These are phyloP conservation scores for Calonectria pseudoreteaudii DNA, from an alignment of 2,329 filamentous ascomycete species.

Conservation along the genomic window DNA sequence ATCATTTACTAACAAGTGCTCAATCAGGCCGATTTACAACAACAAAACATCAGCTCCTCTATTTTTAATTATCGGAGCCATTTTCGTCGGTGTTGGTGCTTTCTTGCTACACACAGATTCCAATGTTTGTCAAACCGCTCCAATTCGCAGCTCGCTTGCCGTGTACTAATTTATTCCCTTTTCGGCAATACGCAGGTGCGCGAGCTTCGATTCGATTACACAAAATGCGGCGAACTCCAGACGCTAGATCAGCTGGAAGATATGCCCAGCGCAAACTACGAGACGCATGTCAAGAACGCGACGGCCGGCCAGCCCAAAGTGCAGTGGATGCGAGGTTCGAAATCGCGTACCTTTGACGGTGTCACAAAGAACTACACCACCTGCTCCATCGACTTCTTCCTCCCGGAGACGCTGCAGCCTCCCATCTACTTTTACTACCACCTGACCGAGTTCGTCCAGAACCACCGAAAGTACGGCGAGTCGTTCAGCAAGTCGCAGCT, in stretches of 20 bases:
- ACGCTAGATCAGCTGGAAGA: background rate
- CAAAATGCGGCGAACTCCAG: background rate
- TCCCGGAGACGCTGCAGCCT: background rate
- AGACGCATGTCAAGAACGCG: background rate
- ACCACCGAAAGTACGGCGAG: background rate
- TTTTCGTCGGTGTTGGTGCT: background rate
- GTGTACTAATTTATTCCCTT: background rate
- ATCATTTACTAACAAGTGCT: background rate
- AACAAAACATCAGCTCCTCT: background rate
- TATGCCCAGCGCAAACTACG: slow-evolving; percentile 2
- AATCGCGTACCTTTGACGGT: background rate
- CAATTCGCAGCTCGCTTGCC: background rate
- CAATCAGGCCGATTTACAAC: background rate
- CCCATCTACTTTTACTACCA: slow-evolving; percentile 4
- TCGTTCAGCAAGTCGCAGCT: background rate
- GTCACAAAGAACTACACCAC: slow-evolving; percentile 4
- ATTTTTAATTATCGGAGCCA: background rate
- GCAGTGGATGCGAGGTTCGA: background rate
- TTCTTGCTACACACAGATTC: background rate
- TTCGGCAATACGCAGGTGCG: background rate
- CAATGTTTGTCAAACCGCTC: background rate
- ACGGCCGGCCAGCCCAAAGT: background rate
- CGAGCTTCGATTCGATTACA: background rate
- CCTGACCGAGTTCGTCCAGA: background rate
- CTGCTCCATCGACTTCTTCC: background rate